Conservation (phyloP, 2,329 filamentous ascomycete species). For the Claviceps monticola region DNA sequence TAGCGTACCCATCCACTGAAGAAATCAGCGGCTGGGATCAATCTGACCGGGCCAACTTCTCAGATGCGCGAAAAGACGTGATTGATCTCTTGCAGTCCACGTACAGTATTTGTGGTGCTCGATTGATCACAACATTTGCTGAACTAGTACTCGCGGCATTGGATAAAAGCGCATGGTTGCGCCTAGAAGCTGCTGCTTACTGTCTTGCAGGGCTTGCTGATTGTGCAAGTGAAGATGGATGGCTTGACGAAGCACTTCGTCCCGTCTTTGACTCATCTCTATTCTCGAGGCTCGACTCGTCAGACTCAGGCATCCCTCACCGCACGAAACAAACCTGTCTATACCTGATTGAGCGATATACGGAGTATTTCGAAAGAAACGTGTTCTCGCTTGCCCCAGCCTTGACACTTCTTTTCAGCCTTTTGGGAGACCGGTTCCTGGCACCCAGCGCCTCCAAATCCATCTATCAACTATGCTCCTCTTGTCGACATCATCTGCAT, state of each 20-base stretch:
- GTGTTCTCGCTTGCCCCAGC: constrained; percentile 53
- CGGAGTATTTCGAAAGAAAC: constrained; percentile 63
- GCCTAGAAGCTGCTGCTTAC: constrained; percentile 46
- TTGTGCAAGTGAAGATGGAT: constrained; percentile 42
- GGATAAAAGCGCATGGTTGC: constrained; percentile 36
- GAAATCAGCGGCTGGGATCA: constrained; percentile 54
- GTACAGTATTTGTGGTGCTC: constrained; percentile 45
- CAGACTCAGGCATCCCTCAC: constrained; percentile 39
- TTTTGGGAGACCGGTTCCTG: constrained; percentile 47
- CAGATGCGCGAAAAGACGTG: constrained; percentile 65
- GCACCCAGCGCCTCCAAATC: constrained; percentile 59
- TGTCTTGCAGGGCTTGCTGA: constrained; percentile 56
- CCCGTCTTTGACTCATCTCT: constrained; percentile 48
- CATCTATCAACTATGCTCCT: constrained; percentile 60
- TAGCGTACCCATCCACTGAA: constrained; percentile 48
- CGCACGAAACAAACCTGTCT: constrained; percentile 56
- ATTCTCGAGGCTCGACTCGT: constrained; percentile 38
- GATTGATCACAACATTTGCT: constrained; percentile 43
- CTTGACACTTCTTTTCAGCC: constrained; percentile 60
- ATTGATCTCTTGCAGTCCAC: constrained; percentile 61
- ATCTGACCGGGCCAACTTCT: constrained; percentile 52
- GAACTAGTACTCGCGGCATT: constrained; percentile 39
- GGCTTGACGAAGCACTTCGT: constrained; percentile 43
- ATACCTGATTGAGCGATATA: constrained; percentile 56
- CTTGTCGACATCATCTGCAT: constrained; percentile 56